Conservation (phyloP, 495 filamentous ascomycete genomes). For the Penicillium flavigenum region DNA sequence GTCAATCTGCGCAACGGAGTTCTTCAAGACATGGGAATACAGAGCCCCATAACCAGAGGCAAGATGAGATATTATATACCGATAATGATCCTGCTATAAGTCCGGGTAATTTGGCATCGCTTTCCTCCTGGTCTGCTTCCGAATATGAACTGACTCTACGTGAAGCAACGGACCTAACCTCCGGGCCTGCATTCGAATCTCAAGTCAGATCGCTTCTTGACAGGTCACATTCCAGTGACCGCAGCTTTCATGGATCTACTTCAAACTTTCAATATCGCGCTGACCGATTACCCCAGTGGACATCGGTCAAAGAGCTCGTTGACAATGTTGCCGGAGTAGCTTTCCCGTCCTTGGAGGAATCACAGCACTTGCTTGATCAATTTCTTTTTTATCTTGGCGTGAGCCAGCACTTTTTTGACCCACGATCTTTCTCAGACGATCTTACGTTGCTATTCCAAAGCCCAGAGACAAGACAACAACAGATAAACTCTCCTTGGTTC, state of each 20-base stretch:
- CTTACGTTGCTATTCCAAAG: conserved; percentile 24
- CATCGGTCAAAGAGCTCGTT: conserved; percentile 11
- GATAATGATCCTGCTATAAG: conserved; percentile 15
- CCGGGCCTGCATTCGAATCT: conserved; percentile 27
- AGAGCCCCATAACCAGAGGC: background rate
- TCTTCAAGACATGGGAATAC: background rate
- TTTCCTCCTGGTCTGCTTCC: background rate
- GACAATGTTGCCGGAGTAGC: conserved; percentile 5
- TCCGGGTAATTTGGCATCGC: conserved; percentile 12
- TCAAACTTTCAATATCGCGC: background rate
- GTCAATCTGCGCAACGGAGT: background rate
- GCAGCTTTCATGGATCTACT: background rate
- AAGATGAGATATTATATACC: conserved; percentile 4
- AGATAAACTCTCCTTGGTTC: conserved; percentile 22
- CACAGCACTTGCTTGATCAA: conserved; percentile 25
- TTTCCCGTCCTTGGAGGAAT: conserved; percentile 20
- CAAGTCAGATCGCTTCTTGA: conserved; percentile 25
- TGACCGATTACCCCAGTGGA: conserved; percentile 7
- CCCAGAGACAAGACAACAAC: conserved; percentile 7
- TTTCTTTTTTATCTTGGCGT: conserved; percentile 29
- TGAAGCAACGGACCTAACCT: conserved; percentile 25
- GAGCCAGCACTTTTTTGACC: conserved; percentile 29
- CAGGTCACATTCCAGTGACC: conserved; percentile 2
- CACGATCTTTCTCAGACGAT: conserved; percentile 22
- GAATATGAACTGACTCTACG: background rate